Percentiles rank a stretch among this genome's conserved stretches.
phyloP scores from a whole-genome alignment of 2,329 filamentous ascomycete species.

The Phoma herbarum region DNA sequence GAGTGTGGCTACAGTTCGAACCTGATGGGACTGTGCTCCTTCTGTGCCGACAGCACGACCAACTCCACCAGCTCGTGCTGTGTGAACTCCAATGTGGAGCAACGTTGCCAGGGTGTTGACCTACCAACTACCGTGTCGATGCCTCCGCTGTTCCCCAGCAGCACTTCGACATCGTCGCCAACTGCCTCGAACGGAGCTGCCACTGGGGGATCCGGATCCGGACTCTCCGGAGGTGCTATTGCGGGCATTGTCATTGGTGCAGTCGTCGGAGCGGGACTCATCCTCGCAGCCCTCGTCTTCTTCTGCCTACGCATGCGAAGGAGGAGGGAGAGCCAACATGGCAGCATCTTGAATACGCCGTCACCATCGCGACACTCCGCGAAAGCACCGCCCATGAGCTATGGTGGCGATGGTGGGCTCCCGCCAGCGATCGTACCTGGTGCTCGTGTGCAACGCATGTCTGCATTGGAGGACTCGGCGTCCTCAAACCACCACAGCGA shows the following conservation, averaged over 20 bases:
- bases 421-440: slow-evolving; percentile 72
- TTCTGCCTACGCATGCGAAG: slow-evolving; percentile 68
- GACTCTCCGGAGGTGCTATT: slow-evolving; percentile 84
- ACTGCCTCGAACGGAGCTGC: slow-evolving; percentile 43
- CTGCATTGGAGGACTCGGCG: slow-evolving; percentile 80
- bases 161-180: slow-evolving; percentile 65
- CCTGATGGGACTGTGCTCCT: slow-evolving; percentile 80
- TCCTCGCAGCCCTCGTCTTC: slow-evolving; percentile 70
- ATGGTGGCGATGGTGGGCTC: slow-evolving; percentile 51
- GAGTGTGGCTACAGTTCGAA: slow-evolving; percentile 87
- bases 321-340: slow-evolving; percentile 66
- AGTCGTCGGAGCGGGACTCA: slow-evolving; percentile 72
- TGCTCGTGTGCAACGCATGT: slow-evolving; percentile 93
- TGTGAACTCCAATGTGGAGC: slow-evolving; percentile 78
- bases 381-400: slow-evolving; percentile 51
- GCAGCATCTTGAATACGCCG: slow-evolving; percentile 89
- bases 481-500: slow-evolving; percentile 59
- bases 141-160: slow-evolving; percentile 66
- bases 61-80: slow-evolving; percentile 98
- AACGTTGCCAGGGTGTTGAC: slow-evolving; percentile 76
- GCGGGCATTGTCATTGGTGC: slow-evolving; percentile 90
- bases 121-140: slow-evolving; percentile 75
- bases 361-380: slow-evolving; percentile 64
- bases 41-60: slow-evolving; percentile 81
- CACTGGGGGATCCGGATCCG: slow-evolving; percentile 48